Base-by-base conservation (phyloP, 2,329 filamentous ascomycete species). In the Pseudogymnoascus sp. region DNA sequence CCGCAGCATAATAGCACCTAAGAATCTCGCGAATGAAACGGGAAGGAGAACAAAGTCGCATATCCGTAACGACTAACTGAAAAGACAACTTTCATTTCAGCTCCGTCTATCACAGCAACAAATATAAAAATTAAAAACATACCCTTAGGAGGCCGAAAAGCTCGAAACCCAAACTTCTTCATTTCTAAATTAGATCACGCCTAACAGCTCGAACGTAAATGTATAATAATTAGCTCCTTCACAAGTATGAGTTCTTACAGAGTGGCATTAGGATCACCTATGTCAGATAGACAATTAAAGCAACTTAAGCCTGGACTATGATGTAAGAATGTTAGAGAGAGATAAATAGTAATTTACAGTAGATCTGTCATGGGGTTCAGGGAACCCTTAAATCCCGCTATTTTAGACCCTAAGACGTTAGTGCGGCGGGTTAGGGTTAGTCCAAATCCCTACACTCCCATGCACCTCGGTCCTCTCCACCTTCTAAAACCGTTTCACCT, bases 401-500 rank as follows among this genome's bases (percentile, higher is more conserved):
- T 11, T 12, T 35, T 35, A 35, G 11, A 9, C 33, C 33, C 33
- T 35, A 11, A 35, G 33, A 35, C 33, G 33, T 35, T 4, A 35
- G 33, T 35, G 33, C 33, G 33, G 33, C 33, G 25, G 25, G 25
- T 25, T 25, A 25, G 25, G 25, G 25, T 25, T 25, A 25, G 37
- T 16, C 37, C 8, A 40, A 40, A 16, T 16, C 9, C 37, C 37
- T n/a, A 16, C n/a, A 40, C 37, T 16, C n/a, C 37, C n/a, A 40
- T 40, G 37, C 33, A 35, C 33, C 33, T 35, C 33, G 33, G 45
- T 31, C 59, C 59, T 38, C 43, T 62, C 45, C 5, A 61, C 31
- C 35, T 60, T 58, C 65, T 82, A 79, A 28, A 85, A 79, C 45
- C 75, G 75, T 71, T 81, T 79, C 63, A 87, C 81, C 60, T 86